Percentiles rank a stretch among this genome's conserved stretches.
Conservation (phyloP, 768 basidiomycete species). For the Boletus rubropictus region DNA sequence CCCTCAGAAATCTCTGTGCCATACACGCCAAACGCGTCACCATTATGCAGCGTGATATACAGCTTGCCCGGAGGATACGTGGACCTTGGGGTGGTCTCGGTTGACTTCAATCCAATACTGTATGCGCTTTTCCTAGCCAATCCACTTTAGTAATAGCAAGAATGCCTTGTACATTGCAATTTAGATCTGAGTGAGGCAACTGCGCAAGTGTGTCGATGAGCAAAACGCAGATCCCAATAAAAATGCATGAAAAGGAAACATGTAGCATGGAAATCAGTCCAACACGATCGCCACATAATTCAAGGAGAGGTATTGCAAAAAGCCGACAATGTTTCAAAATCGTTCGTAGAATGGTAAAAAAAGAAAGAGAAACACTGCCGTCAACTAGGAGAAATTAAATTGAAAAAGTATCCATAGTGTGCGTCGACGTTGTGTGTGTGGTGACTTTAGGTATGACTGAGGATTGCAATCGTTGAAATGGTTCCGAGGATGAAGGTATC, state of each 20-base stretch:
- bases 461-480: constrained; percentile 9
- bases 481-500: constrained; percentile 25
- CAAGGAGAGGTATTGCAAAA: constrained; percentile 7
- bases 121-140: neutral
- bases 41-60: constrained; percentile 95
- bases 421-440: constrained; percentile 8
- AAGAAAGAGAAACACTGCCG: no score
- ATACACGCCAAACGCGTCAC: constrained; percentile 98
- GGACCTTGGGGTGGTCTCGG: constrained; percentile 80
- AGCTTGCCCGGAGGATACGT: constrained; percentile 90
- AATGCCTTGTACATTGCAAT: constrained; percentile 26
- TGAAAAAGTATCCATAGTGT: constrained; percentile 23
- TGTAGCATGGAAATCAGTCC: constrained; percentile 15
- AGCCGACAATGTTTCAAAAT: constrained; percentile 10
- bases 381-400: constrained; percentile 13
- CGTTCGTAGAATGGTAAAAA: constrained; percentile 15
- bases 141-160: neutral
- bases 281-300: constrained; percentile 11
- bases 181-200: constrained; percentile 16
- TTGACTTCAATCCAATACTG: constrained; percentile 23
- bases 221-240: constrained; percentile 5
- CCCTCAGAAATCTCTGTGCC: constrained; percentile 81
- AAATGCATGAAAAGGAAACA: constrained; percentile 11
- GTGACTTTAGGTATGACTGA: constrained; percentile 15
- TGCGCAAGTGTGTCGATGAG: constrained; percentile 9